Evolutionary conservation across 1,284 basidiomycete species (phyloP).

Genomic region (Ustilago curta): DNA sequence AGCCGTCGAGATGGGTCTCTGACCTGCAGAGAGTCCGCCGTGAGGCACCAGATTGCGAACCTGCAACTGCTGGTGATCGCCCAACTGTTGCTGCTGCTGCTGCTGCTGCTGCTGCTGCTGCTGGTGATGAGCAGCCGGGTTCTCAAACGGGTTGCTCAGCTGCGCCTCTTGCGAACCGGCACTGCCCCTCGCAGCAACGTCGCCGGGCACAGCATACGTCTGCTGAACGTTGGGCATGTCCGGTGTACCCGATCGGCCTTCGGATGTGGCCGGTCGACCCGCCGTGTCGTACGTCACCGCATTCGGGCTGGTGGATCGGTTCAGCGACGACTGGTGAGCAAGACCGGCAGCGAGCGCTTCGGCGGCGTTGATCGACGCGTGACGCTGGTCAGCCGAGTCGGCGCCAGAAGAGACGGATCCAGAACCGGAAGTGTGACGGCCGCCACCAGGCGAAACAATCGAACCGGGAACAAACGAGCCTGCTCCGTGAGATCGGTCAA

Average conservation of each 20-base stretch:
- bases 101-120: conserved; percentile 11
- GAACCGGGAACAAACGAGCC: conserved; percentile 21
- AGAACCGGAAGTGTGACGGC: conserved; percentile 22
- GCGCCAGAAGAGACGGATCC: conserved; percentile 23
- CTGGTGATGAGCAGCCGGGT: conserved; percentile 16
- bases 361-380: conserved; percentile 27
- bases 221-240: conserved; percentile 62
- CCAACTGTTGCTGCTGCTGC: conserved; percentile 3
- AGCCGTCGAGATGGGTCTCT: conserved; percentile 54
- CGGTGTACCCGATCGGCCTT: conserved; percentile 56
- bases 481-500: conserved; percentile 50
- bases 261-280: conserved; percentile 48
- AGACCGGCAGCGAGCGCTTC: conserved; percentile 42
- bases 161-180: conserved; percentile 19
- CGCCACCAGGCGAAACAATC: neutral
- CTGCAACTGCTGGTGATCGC: conserved; percentile 21
- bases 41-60: conserved; percentile 45
- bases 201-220: conserved; percentile 43
- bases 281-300: conserved; percentile 28
- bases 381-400: conserved; percentile 23
- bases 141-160: conserved; percentile 21
- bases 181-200: conserved; percentile 16
- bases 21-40: conserved; percentile 22
- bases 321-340: conserved; percentile 37
- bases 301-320: conserved; percentile 18